A percentile compares a stretch with the other conserved stretches of the same genome.
phyloP scores from a whole-genome alignment of 2,329 filamentous ascomycete genomes.

The Pyrenophora graminea region DNA sequence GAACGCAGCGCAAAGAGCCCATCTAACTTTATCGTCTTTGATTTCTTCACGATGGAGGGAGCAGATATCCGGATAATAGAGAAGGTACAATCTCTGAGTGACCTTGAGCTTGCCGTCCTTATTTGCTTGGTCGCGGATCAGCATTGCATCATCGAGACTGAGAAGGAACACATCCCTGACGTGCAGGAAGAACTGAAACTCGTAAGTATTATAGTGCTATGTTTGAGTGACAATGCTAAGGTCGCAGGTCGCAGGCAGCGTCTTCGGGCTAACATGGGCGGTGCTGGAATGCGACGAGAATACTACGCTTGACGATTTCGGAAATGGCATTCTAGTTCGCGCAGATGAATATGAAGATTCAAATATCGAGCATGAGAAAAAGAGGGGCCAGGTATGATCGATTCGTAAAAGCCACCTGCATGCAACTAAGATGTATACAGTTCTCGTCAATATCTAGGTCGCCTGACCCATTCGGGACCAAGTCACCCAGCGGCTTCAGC shows the following conservation, averaged over 20 bases:
- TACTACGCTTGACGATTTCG: slow-evolving; percentile 82
- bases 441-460: slow-evolving; percentile 17
- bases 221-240: slow-evolving; percentile 7
- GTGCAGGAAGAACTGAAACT: slow-evolving; percentile 75
- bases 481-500: slow-evolving; percentile 31
- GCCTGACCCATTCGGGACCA: slow-evolving; percentile 23
- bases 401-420: background rate
- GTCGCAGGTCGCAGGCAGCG: slow-evolving; percentile 66
- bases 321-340: slow-evolving; percentile 65
- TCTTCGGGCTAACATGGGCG: slow-evolving; percentile 72
- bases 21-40: background rate
- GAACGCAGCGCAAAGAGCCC: too few relatives aligned
- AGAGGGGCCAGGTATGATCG: slow-evolving; percentile 21
- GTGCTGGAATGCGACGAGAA: slow-evolving; percentile 73
- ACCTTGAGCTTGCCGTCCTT: slow-evolving; percentile 84
- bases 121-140: slow-evolving; percentile 80
- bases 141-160: slow-evolving; percentile 85
- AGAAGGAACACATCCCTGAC: slow-evolving; percentile 63
- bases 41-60: background rate
- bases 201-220: slow-evolving; percentile 51
- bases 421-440: slow-evolving; percentile 17
- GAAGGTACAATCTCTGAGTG: slow-evolving; percentile 77
- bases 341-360: slow-evolving; percentile 33
- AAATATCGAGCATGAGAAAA: slow-evolving; percentile 12
- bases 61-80: slow-evolving; percentile 1